Evolutionary conservation across 2,329 filamentous ascomycete genomes (phyloP).

Genomic region (Colletotrichum karsti): DNA sequence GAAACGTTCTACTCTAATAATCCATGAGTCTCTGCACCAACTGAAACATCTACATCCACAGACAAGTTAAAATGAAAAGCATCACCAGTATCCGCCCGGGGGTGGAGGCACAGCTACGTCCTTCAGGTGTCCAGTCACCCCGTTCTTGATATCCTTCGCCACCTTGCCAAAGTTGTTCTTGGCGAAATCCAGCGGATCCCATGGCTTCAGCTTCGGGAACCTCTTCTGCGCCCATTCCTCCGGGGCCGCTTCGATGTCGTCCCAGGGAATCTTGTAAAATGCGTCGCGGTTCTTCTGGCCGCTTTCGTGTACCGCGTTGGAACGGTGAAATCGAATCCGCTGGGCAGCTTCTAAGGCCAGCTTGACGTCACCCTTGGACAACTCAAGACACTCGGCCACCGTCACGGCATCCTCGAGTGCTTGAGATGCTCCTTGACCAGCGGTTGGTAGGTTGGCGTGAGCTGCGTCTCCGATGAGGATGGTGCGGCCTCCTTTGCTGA

Average conservation of each 20-base stretch:
- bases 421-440: background rate
- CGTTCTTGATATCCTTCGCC: background rate
- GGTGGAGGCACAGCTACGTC: background rate
- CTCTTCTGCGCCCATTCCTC: background rate
- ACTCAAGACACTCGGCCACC: background rate
- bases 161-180: background rate
- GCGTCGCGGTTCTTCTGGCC: background rate
- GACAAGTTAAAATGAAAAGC: background rate
- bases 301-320: slow-evolving; percentile 20
- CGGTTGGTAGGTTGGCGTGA: background rate
- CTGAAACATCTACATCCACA: background rate
- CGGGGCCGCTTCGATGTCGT: background rate
- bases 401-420: background rate
- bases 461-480: background rate
- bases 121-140: background rate
- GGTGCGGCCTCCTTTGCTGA: background rate
- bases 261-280: background rate
- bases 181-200: background rate
- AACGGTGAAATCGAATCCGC: slow-evolving; percentile 54
- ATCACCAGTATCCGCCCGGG: background rate
- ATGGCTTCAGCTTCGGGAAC: background rate
- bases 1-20: background rate
- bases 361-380: slow-evolving; percentile 37
- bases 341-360: slow-evolving; percentile 53
- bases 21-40: background rate